These are phyloP conservation scores for Flaveria sonorensis DNA, from an alignment of 129 eudicot species.

Conservation along the genomic window DNA sequence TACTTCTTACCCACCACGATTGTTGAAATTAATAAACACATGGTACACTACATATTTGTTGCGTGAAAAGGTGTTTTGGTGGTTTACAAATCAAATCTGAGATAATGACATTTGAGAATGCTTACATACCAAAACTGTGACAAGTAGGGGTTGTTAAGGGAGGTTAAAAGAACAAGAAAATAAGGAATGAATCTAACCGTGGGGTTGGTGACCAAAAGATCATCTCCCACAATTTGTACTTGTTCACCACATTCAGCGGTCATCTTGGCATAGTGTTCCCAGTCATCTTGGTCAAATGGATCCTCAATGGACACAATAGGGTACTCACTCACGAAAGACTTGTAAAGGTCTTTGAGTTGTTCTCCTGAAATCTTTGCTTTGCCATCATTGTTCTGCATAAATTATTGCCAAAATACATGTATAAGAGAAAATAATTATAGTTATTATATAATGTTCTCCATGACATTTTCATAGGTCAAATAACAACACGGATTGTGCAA, in stretches of 20 bases:
- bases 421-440: conserved; percentile 7
- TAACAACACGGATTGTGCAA: neutral
- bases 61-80: no score
- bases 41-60: no score
- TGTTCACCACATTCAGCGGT: conserved; percentile 75
- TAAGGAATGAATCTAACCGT: conserved; percentile 48
- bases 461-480: neutral
- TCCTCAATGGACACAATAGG: conserved; percentile 98
- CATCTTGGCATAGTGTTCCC: conserved; percentile 86
- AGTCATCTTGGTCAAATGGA: conserved; percentile 98
- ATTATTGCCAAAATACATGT: neutral
- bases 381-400: conserved; percentile 76
- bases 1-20: neutral
- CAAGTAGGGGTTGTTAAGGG: neutral
- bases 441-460: neutral
- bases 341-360: conserved; percentile 89
- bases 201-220: conserved; percentile 95
- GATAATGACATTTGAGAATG: no score
- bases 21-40: neutral
- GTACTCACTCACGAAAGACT: conserved; percentile 81
- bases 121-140: no score
- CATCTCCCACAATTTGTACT: conserved; percentile 98
- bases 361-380: conserved; percentile 85
- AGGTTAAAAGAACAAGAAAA: neutral
- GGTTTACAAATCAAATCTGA: no score